Evolutionary conservation across 2,329 filamentous ascomycete genomes (phyloP).

Genomic region (Epichloe sp.): DNA sequence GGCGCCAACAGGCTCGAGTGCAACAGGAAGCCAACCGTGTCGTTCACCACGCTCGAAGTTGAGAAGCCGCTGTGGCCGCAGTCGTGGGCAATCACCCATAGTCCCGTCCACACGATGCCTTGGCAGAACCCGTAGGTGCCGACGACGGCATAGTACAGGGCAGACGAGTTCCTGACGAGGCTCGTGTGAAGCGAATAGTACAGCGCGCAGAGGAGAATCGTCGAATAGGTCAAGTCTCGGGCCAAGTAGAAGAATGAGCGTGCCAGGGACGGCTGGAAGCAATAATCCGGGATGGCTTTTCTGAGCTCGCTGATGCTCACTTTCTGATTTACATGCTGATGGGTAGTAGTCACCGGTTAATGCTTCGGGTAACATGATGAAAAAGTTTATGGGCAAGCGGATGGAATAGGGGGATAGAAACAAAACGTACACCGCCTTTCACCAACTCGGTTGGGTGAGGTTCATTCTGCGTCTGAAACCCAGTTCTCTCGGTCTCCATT

Average conservation of each 20-base stretch:
- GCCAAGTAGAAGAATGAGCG: conserved; percentile 30
- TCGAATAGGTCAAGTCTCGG: conserved; percentile 39
- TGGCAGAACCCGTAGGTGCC: conserved; percentile 48
- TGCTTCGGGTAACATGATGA: background rate
- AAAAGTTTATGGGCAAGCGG: background rate
- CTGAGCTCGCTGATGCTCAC: background rate
- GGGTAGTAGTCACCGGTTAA: background rate
- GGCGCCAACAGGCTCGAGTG: conserved; percentile 55
- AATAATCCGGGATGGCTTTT: conserved; percentile 43
- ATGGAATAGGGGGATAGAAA: too few relatives aligned
- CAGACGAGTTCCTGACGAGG: background rate
- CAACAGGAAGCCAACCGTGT: conserved; percentile 48
- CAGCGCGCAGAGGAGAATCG: conserved; percentile 12
- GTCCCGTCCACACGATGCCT: conserved; percentile 51
- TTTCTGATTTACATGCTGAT: background rate
- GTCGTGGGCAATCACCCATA: conserved; percentile 62
- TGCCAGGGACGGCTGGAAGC: conserved; percentile 33
- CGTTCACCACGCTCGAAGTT: conserved; percentile 41
- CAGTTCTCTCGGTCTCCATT: background rate
- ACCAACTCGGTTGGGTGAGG: conserved; percentile 2
- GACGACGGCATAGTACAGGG: background rate
- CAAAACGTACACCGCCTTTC: background rate
- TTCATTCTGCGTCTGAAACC: conserved; percentile 1
- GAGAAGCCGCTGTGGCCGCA: conserved; percentile 59
- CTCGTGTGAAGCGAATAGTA: background rate